phyloP scores from a whole-genome alignment of 352 stramenopile species.

The Stramenopiles sp. region DNA sequence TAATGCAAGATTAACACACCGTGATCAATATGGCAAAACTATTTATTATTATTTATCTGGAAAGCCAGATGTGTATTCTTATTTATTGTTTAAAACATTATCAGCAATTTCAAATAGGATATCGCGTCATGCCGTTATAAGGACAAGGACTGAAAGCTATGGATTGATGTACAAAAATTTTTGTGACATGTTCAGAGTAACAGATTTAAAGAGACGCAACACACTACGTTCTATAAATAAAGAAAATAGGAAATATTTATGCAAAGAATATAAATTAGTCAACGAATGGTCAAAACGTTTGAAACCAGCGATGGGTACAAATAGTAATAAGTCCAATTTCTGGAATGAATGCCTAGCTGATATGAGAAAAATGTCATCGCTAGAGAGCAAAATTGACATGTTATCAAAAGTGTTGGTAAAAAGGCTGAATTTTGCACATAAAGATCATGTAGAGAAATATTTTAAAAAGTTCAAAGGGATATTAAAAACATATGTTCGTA shows the following conservation, averaged over 20 bases:
- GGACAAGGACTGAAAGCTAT: background rate
- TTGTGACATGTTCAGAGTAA: background rate
- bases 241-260: background rate
- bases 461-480: background rate
- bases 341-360: background rate
- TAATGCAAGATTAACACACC: background rate
- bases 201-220: background rate
- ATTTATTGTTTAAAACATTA: background rate
- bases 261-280: background rate
- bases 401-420: too few species aligned
- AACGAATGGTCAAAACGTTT: background rate
- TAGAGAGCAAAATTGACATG: too few species aligned
- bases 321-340: background rate
- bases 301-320: background rate
- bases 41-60: background rate
- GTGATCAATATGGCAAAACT: background rate
- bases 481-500: background rate
- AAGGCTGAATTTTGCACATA: too few species aligned
- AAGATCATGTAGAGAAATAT: background rate
- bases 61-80: background rate
- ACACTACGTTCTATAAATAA: background rate
- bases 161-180: background rate
- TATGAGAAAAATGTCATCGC: too few species aligned
- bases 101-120: background rate
- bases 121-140: background rate